Conservation (phyloP, 345 rosid species). For the Eucalyptus cloeziana region DNA sequence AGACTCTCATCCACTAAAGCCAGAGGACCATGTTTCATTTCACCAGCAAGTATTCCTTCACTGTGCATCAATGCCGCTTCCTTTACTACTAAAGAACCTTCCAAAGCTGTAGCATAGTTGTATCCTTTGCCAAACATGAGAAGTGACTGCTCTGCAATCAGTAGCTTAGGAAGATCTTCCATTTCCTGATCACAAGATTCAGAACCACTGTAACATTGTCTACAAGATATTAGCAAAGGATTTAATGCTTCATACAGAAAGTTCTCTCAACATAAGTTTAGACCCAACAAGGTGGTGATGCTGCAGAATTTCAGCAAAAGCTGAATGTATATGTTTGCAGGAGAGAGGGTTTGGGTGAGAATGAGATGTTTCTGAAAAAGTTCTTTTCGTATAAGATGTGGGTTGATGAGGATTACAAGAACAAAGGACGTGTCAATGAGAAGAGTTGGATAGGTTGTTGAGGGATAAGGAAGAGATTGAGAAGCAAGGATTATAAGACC, state of each 20-base stretch:
- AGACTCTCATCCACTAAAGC: constrained; percentile 86
- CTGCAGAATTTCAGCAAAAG: constrained; percentile 25
- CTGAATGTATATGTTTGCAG: constrained; percentile 49
- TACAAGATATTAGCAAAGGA: constrained; percentile 1
- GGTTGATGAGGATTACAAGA: constrained; percentile 32
- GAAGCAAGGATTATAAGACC: constrained; percentile 46
- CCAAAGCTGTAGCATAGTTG: constrained; percentile 85
- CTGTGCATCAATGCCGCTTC: constrained; percentile 41
- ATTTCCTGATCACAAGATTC: constrained; percentile 65
- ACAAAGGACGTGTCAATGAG: constrained; percentile 12
- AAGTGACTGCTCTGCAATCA: constrained; percentile 87
- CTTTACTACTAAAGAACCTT: constrained; percentile 18
- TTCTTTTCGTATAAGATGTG: constrained; percentile 60
- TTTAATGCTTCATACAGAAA: not conserved
- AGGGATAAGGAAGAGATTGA: constrained; percentile 43
- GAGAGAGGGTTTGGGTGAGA: constrained; percentile 31
- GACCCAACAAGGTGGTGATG: constrained; percentile 7
- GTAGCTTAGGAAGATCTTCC: constrained; percentile 69
- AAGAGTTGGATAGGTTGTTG: constrained; percentile 23
- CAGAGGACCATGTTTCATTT: constrained; percentile 93
- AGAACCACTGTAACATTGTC: constrained; percentile 82
- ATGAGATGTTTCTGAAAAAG: constrained; percentile 41
- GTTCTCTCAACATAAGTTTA: no score
- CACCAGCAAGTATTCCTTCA: constrained; percentile 90
- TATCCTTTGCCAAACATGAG: constrained; percentile 94